phyloP scores from a whole-genome alignment of 192 early-diverging fungal species.

The Coemansia sp. region DNA sequence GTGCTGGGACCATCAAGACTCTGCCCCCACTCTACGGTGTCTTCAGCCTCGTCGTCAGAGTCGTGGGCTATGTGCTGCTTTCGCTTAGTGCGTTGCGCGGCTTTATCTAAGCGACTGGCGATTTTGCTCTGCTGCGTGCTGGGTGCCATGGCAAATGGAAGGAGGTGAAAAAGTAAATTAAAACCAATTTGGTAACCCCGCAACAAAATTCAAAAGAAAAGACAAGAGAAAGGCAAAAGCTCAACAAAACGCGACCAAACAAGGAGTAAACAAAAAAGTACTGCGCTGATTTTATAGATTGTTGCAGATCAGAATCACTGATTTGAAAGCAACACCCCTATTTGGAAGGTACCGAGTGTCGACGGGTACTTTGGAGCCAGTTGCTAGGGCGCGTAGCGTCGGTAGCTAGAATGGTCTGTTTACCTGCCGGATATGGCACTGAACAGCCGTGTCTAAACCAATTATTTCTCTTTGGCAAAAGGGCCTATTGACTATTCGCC shows the following conservation, averaged over 20 bases:
- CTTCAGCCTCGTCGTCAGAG: conserved; percentile 20
- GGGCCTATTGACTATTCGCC: no score
- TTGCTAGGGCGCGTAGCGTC: no score
- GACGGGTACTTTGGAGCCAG: no score
- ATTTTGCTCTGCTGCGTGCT: conserved; percentile 23
- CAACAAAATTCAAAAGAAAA: not conserved
- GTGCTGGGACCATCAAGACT: conserved; percentile 4
- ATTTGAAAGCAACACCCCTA: no score
- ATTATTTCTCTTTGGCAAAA: no score
- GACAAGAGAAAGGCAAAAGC: not conserved
- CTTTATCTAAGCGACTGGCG: conserved; percentile 35
- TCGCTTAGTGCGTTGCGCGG: conserved; percentile 13
- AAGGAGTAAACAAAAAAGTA: conserved; percentile 6
- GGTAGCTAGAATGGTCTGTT: no score
- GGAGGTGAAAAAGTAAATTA: not conserved
- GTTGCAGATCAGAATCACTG: not conserved
- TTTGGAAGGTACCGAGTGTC: no score
- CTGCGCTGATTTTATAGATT: not conserved
- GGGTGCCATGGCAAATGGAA: conserved; percentile 8
- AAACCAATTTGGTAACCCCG: not conserved
- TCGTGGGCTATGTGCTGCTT: conserved; percentile 17
- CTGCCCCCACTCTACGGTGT: conserved; percentile 35
- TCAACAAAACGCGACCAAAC: not conserved
- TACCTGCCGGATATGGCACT: no score
- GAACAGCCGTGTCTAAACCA: no score